Conservation (phyloP, 352 stramenopile genomes). For the Halophytophthora batemanensis region DNA sequence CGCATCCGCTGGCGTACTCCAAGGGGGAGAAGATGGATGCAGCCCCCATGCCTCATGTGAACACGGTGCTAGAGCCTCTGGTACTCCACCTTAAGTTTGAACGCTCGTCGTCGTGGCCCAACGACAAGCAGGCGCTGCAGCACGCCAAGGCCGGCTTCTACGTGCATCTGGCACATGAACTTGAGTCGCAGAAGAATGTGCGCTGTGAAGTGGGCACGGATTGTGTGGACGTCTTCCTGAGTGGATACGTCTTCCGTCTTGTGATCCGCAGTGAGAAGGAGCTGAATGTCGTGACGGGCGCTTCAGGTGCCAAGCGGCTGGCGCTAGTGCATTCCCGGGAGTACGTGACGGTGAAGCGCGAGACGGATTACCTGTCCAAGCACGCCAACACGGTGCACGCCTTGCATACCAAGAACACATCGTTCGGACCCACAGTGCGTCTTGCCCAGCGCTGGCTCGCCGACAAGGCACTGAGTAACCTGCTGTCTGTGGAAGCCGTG, state of each 20-base stretch:
- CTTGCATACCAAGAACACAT: slow-evolving; percentile 74
- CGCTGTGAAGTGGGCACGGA: slow-evolving; percentile 74
- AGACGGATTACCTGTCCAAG: slow-evolving; percentile 56
- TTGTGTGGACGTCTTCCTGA: slow-evolving; percentile 78
- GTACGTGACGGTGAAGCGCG: slow-evolving; percentile 60
- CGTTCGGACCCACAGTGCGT: slow-evolving; percentile 75
- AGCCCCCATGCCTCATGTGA: slow-evolving; percentile 57
- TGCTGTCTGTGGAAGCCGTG: slow-evolving; percentile 61
- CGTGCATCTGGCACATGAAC: slow-evolving; percentile 81
- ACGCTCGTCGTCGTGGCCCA: slow-evolving; percentile 83
- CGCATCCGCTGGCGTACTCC: slow-evolving; percentile 83
- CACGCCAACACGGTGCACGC: slow-evolving; percentile 75
- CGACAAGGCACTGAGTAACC: slow-evolving; percentile 74
- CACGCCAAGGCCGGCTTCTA: slow-evolving; percentile 89
- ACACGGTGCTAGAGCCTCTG: slow-evolving; percentile 73
- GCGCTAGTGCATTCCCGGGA: slow-evolving; percentile 57
- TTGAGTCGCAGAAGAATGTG: slow-evolving; percentile 55
- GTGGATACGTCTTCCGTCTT: slow-evolving; percentile 82
- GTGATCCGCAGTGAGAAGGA: slow-evolving; percentile 82
- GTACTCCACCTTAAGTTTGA: slow-evolving; percentile 81
- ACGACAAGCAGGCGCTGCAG: slow-evolving; percentile 67
- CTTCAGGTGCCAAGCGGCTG: slow-evolving; percentile 50
- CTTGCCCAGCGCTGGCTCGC: slow-evolving; percentile 82
- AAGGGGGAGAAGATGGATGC: slow-evolving; percentile 61
- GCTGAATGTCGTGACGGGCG: slow-evolving; percentile 56